Evolutionary conservation across 768 basidiomycete genomes (phyloP), one percentile per base, ranked within the genome.

Genomic region (Trametes meyenii): DNA sequence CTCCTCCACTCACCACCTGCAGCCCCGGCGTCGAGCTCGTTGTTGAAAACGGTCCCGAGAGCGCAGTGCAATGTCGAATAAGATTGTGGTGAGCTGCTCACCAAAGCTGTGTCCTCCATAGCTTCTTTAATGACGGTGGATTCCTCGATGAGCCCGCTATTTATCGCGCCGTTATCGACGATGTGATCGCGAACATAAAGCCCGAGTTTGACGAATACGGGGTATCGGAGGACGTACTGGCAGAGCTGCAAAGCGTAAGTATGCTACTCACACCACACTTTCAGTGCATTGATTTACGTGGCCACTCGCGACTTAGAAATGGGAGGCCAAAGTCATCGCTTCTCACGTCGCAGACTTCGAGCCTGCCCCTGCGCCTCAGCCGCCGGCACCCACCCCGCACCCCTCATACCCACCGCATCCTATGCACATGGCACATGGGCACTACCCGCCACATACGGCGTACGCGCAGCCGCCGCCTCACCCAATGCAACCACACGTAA

Each of bases 181-280:
- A 98, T 77, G 96, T 98, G 67, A 90, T 98, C 69, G 76, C 78
- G 35, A 80, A 83, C 67, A 91, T 96, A 79, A 92, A 91, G 78
- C 79, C 86, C 75, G 96, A 98, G 73, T 99, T 98, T 77, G 96
- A 98, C 73, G 94, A 96, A 72, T 95, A 91, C 70, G 97, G 97
- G 63, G 90, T 99, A 65, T 82, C 87, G 72, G 75, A 98, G 73
- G 92, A 94, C 19, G 89, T 98, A 60, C 80, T 98, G 49, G 86
- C 87, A 67, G 89, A 93, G 52, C 79, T 99, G 58, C 93, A 96
- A 77, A 85, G 86, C 66, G 96, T 96, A 78, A 82, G 90, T 85
- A 59, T 57, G 39, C 61, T 40, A 8, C 63, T 53, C 54, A 43
- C 66, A 42, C 55, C 54, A 43, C 66, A 42, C 55, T 62, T 57